These are phyloP conservation scores for Rubus parviflorus DNA, from an alignment of 306 rosid genomes.

Conservation along the genomic window DNA sequence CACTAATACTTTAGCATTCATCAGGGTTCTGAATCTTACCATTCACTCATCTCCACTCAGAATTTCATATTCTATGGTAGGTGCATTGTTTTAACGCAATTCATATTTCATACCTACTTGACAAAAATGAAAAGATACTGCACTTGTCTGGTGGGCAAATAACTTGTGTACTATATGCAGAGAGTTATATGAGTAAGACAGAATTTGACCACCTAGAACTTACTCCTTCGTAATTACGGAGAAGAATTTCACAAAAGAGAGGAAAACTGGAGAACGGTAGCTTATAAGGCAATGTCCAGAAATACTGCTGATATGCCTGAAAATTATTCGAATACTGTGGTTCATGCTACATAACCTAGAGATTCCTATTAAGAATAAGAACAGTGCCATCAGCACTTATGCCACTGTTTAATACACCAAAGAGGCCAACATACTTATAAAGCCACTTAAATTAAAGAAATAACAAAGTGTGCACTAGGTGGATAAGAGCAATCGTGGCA, in stretches of 20 bases:
- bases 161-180: background rate
- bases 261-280: background rate
- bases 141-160: background rate
- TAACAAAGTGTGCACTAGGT: constrained; percentile 30
- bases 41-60: constrained; percentile 16
- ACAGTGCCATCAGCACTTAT: background rate
- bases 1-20: background rate
- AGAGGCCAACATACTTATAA: constrained; percentile 24
- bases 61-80: background rate
- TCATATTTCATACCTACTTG: background rate
- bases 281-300: background rate
- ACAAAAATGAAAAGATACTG: background rate
- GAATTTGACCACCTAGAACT: background rate
- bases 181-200: background rate
- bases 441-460: constrained; percentile 16
- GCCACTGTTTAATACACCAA: background rate
- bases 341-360: constrained; percentile 13
- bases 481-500: constrained; percentile 53
- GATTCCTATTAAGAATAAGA: constrained; percentile 1
- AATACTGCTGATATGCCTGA: background rate
- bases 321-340: constrained; percentile 2
- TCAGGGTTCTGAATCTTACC: background rate
- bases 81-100: background rate
- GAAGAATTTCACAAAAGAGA: background rate
- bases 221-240: background rate